A percentile compares a stretch with the other conserved stretches of the same genome.
Conservation (phyloP, 306 rosid species). For the Luffa aegyptiaca region DNA sequence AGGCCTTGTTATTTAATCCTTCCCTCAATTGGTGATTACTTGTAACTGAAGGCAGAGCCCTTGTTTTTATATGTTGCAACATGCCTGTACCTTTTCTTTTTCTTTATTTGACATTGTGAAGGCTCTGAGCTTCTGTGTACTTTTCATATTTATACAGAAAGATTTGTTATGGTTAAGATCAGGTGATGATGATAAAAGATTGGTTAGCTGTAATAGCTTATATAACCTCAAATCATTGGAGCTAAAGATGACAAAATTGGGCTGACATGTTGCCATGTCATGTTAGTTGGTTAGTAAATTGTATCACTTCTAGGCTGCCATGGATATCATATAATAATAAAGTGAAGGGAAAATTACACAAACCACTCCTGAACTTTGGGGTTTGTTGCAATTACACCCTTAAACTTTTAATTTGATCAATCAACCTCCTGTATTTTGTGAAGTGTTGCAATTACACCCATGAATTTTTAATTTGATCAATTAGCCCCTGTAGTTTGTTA, state of each 20-base stretch:
- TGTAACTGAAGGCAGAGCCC: background rate
- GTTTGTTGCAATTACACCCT: no score
- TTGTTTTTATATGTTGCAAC: background rate
- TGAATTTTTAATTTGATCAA: no score
- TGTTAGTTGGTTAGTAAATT: background rate
- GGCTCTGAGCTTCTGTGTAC: background rate
- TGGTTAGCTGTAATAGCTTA: background rate
- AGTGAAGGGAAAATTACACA: no score
- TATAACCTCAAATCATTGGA: background rate
- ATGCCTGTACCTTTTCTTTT: background rate
- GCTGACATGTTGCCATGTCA: background rate
- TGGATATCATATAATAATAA: background rate
- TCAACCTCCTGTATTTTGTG: no score
- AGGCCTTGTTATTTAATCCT: background rate
- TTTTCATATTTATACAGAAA: background rate
- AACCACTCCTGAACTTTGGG: no score
- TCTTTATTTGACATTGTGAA: background rate
- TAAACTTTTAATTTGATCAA: no score
- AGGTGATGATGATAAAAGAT: background rate
- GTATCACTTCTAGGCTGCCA: background rate
- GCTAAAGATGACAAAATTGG: no score
- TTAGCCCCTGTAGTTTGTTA: no score
- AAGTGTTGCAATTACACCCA: no score
- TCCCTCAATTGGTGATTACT: background rate
- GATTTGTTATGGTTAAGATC: background rate